Evolutionary conservation across 1,284 basidiomycete species (phyloP), one percentile per base, ranked within the genome.

Genomic region (Naganishia cerealis): DNA sequence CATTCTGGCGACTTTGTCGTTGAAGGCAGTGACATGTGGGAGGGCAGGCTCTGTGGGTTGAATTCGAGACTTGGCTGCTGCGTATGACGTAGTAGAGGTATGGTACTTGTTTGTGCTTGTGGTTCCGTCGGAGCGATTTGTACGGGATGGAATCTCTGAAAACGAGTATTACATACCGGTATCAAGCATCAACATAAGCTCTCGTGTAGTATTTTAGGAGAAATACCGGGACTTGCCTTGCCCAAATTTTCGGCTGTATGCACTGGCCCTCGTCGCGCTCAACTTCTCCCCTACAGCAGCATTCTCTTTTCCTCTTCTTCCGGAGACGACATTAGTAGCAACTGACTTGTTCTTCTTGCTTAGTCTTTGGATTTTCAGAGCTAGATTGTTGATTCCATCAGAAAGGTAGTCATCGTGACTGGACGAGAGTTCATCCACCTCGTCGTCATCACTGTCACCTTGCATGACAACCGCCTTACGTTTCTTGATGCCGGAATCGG

Each of bases 241-340:
- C 29, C 61, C 61, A 42, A 42, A 54, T 4, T 42, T 63, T 63
- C 61, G 38, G 5, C 21, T 50, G 8, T 21, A 8, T 2, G 21
- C 46, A 50, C 24, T 50, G 6, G 46, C 38, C 61, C 33, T 53
- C n/a, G 29, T 54, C n/a, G n/a, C 50, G 21, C 46, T 24, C 24
- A n/a, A n/a, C 24, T 50, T 24, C 46, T 24, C 46, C 8, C 21
- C 21, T 7, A 24, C 21, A 9, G 21, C n/a, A 50, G 46, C 46
- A 40, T 54, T 63, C 50, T 63, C 61, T 40, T 63, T 54, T 21
- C 61, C 61, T 26, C 40, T 39, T 2, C 24, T 53, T 8, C 21
- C 36, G 6, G 0, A 29, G 18, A 18, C 5, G 2, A 13, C 36
- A 4, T 38, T 15, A 50, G 18, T 29, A n/a, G 29, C 18, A 46